A percentile compares a stretch with the other conserved stretches of the same genome.
phyloP scores from a whole-genome alignment of 768 basidiomycete genomes.

The Naematelia encephala region DNA sequence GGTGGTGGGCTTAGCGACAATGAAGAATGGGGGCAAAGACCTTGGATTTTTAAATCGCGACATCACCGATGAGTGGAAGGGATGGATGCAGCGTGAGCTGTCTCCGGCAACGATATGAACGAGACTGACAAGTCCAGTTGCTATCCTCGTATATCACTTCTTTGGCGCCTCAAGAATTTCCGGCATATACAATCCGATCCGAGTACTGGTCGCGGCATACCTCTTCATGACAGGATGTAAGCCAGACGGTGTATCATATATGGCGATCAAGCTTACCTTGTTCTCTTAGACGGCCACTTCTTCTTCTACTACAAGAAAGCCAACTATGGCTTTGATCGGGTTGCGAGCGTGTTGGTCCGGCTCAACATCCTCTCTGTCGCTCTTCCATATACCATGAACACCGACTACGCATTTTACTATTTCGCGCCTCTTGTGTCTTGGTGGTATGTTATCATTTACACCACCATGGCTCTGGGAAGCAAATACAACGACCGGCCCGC shows the following conservation, averaged over 20 bases:
- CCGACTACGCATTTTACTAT: slow-evolving; percentile 85
- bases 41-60: slow-evolving; percentile 84
- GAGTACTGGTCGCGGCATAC: slow-evolving; percentile 82
- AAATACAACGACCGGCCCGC: slow-evolving; percentile 66
- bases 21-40: slow-evolving; percentile 73
- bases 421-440: slow-evolving; percentile 84
- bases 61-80: slow-evolving; percentile 96
- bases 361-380: slow-evolving; percentile 78
- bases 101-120: background rate
- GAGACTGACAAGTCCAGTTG: slow-evolving; percentile 56
- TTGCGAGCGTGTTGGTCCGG: slow-evolving; percentile 73
- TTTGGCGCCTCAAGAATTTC: slow-evolving; percentile 82
- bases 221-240: slow-evolving; percentile 93
- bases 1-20: slow-evolving; percentile 61
- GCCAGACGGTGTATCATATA: too few relatives aligned
- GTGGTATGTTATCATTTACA: slow-evolving; percentile 79
- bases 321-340: slow-evolving; percentile 73
- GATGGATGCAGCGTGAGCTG: slow-evolving; percentile 89
- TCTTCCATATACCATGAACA: slow-evolving; percentile 86
- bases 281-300: slow-evolving; percentile 60
- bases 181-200: slow-evolving; percentile 89
- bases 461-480: slow-evolving; percentile 68
- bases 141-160: slow-evolving; percentile 89
- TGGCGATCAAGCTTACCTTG: too few relatives aligned
- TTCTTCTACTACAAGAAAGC: slow-evolving; percentile 85